Evolutionary conservation across 2,329 filamentous ascomycete species (phyloP), one percentile per base, ranked within the genome.

Genomic region (Mycogone perniciosa): DNA sequence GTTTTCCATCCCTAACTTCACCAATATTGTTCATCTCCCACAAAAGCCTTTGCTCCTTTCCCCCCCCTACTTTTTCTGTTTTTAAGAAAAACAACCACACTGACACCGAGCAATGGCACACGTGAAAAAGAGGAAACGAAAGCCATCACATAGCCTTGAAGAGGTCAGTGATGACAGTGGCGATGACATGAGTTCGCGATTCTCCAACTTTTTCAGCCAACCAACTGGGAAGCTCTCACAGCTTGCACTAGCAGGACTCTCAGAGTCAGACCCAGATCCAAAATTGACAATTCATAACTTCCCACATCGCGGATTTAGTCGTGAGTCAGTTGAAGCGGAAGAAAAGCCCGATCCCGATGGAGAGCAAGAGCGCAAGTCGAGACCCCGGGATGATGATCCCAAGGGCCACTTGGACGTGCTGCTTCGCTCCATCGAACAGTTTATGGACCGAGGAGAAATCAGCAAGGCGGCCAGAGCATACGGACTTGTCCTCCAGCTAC

Each of bases 391-490:
- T 31, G 55, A 58, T 46, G 59, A 56, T 29, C 56, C 55, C 1
- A 58, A 57, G 26, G 57, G 71, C 13, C 85, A 91, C 67, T 67
- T 92, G 5, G 75, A 79, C 50, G 79, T 84, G 8, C 69, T 96
- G 51, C 82, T 82, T 1, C 76, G 84, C 4, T 73, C 91, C 13
- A 70, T 93, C 59, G 85, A 93, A 65, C 80, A 80, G 34, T 88
- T 85, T 60, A 75, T 96, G 38, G 76, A 85, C 30, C 74, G 81
- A 54, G 80, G 82, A 31, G 86, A 95, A 60, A 84, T 89, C 53
- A 57, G 74, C 2, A 83, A 86, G 38, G 90, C 91, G 0, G 80
- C 80, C 45, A 76, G 87, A 53, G 86, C 88, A 0, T 92, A 89
- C 76, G 85, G 82, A 1, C 70, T 95, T 57, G 75, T 96, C 31